Conservation (phyloP, 208 protist genomes). For the Acanthamoeba divionensis region DNA sequence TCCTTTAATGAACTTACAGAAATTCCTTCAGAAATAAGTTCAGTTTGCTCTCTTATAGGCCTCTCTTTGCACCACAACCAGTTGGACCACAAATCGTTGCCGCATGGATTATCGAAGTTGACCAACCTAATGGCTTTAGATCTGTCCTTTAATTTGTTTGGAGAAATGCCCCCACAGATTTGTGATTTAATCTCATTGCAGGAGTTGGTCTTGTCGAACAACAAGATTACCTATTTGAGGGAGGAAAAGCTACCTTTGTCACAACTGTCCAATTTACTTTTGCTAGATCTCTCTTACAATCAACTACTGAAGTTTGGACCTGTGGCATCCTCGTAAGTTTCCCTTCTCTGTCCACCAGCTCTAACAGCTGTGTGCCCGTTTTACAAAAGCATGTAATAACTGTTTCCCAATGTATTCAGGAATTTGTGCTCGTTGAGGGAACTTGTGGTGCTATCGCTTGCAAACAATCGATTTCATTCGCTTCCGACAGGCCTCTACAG, state of each 20-base stretch:
- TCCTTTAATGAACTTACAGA: neutral
- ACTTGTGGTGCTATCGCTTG: conserved; percentile 36
- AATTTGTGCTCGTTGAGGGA: conserved; percentile 22
- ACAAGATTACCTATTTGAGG: conserved; percentile 51
- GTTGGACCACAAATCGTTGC: conserved; percentile 28
- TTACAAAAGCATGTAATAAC: neutral
- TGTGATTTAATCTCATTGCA: neutral
- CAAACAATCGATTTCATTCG: neutral
- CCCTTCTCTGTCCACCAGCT: neutral
- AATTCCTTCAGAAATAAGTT: neutral
- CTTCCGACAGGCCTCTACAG: neutral
- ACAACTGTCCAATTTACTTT: neutral
- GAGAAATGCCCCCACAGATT: conserved; percentile 47
- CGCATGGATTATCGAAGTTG: neutral
- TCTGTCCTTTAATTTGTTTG: conserved; percentile 46
- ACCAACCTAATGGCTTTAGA: conserved; percentile 31
- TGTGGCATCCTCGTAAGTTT: neutral
- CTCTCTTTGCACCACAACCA: conserved; percentile 45
- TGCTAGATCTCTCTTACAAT: conserved; percentile 40
- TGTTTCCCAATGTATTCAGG: neutral
- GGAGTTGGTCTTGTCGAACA: conserved; percentile 40
- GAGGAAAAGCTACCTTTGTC: conserved; percentile 45
- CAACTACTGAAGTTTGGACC: conserved; percentile 23
- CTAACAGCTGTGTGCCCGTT: neutral
- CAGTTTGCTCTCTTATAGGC: conserved; percentile 3